These are phyloP conservation scores for Pythium plurisporium DNA, from an alignment of 352 stramenopile species.

Conservation along the genomic window DNA sequence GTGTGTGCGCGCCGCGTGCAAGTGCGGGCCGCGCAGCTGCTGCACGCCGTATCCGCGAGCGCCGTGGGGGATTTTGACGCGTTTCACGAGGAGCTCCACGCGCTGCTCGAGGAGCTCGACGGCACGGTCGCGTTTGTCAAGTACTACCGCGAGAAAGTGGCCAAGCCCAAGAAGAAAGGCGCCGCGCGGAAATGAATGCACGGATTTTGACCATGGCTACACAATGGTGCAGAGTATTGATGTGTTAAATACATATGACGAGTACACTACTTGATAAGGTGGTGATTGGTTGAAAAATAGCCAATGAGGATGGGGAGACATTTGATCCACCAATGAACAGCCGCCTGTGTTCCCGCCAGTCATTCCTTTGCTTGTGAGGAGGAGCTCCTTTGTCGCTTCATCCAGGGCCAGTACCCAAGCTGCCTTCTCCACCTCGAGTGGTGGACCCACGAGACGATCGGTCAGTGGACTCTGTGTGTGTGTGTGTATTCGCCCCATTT, in stretches of 20 bases:
- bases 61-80: conserved; percentile 41
- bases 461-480: neutral
- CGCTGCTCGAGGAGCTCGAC: conserved; percentile 30
- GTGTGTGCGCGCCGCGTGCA: conserved; percentile 62
- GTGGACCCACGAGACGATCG: too few species aligned
- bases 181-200: neutral
- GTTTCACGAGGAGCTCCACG: conserved; percentile 19
- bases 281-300: conserved; percentile 15
- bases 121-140: conserved; percentile 31
- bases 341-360: conserved; percentile 14
- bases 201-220: conserved; percentile 17
- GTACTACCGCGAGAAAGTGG: conserved; percentile 30
- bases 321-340: conserved; percentile 17
- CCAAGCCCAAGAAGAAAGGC: conserved; percentile 25
- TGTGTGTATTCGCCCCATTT: conserved; percentile 23
- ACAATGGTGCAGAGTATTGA: conserved; percentile 3
- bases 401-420: conserved; percentile 9
- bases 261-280: neutral
- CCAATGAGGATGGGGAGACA: neutral
- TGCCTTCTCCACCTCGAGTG: too few species aligned
- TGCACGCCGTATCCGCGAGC: conserved; percentile 51
- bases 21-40: conserved; percentile 50
- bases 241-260: neutral
- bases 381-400: too few species aligned
- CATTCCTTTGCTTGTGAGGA: conserved; percentile 18